phyloP scores from a whole-genome alignment of 2,329 filamentous ascomycete species.

The Hypoxylon sp. region DNA sequence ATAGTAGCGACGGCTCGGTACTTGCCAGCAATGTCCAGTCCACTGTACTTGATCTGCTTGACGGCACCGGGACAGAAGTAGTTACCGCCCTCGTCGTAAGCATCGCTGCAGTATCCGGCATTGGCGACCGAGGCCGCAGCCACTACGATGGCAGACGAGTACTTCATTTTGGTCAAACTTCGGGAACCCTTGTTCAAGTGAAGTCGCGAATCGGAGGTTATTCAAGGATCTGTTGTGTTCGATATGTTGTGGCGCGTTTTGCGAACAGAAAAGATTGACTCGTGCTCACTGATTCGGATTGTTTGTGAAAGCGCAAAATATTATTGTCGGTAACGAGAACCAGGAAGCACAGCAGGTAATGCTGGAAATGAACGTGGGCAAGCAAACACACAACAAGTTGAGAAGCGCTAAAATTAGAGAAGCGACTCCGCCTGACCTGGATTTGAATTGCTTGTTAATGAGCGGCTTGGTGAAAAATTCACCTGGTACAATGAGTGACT shows the following conservation, averaged over 20 bases:
- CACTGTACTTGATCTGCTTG: slow-evolving; percentile 73
- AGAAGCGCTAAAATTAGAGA: slow-evolving; percentile 35
- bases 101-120: slow-evolving; percentile 42
- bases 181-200: slow-evolving; percentile 11
- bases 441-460: slow-evolving; percentile 45
- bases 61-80: slow-evolving; percentile 56
- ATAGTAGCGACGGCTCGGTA: slow-evolving; percentile 75
- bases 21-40: slow-evolving; percentile 68
- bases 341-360: slow-evolving; percentile 34
- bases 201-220: slow-evolving; percentile 4
- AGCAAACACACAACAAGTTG: slow-evolving; percentile 38
- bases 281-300: slow-evolving; percentile 16
- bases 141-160: slow-evolving; percentile 43
- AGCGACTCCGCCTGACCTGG: slow-evolving; percentile 27
- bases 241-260: slow-evolving; percentile 16
- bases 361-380: slow-evolving; percentile 43
- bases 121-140: slow-evolving; percentile 46
- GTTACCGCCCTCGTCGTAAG: slow-evolving; percentile 46
- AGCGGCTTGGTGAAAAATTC: slow-evolving; percentile 49
- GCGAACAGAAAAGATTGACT: slow-evolving; percentile 22
- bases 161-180: slow-evolving; percentile 43
- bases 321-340: slow-evolving; percentile 18
- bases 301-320: slow-evolving; percentile 22
- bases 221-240: slow-evolving; percentile 18
- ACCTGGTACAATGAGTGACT: slow-evolving; percentile 50